Percentiles rank a stretch among this genome's conserved stretches.
phyloP scores from a whole-genome alignment of 352 stramenopile species.

The Globisporangium apiculatum region DNA sequence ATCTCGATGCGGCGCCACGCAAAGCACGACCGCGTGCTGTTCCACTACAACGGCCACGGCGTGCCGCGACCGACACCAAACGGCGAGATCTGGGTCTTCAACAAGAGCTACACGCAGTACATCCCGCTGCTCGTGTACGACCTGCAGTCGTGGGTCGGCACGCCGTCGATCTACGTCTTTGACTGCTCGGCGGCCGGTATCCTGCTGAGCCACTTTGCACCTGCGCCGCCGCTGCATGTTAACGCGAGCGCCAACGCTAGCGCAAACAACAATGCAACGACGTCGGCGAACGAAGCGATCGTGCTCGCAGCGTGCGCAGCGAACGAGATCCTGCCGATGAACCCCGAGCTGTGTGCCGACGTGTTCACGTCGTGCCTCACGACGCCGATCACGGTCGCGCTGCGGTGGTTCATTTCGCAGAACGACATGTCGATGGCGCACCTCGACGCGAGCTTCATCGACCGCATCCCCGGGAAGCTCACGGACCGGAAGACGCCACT shows the following conservation, averaged over 20 bases:
- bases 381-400: conserved; percentile 97
- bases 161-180: conserved; percentile 95
- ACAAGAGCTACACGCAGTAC: conserved; percentile 99
- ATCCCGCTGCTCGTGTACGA: conserved; percentile 97
- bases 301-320: conserved; percentile 93
- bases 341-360: conserved; percentile 96
- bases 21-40: conserved; percentile 92
- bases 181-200: conserved; percentile 96
- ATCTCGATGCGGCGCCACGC: conserved; percentile 88
- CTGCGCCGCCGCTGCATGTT: conserved; percentile 12
- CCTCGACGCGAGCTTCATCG: conserved; percentile 79
- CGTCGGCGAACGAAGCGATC: conserved; percentile 86
- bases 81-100: conserved; percentile 99
- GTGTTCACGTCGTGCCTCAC: conserved; percentile 99
- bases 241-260: conserved; percentile 17
- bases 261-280: conserved; percentile 3
- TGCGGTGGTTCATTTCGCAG: conserved; percentile 97
- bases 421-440: conserved; percentile 88
- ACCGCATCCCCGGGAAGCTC: conserved; percentile 89
- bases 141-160: conserved; percentile 91
- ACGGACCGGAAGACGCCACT: conserved; percentile 92
- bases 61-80: conserved; percentile 95
- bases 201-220: conserved; percentile 92
- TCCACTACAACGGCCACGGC: conserved; percentile 99
- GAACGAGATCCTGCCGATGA: conserved; percentile 94